Evolutionary conservation across 2,329 filamentous ascomycete genomes (phyloP).

Genomic region (Chaetomiaceae sp.): DNA sequence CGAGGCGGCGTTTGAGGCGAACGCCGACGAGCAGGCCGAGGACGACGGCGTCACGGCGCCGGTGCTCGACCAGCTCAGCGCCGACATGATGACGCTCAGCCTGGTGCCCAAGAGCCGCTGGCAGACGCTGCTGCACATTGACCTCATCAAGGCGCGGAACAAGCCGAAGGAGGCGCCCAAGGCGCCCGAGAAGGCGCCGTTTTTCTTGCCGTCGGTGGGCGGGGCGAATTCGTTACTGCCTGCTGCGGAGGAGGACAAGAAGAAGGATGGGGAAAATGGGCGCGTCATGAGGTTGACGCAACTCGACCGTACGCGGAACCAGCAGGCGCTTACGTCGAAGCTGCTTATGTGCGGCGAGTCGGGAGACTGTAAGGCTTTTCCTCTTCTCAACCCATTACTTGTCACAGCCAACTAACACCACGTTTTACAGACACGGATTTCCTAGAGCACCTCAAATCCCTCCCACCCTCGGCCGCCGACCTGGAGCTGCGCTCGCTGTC

Average conservation of each 20-base stretch:
- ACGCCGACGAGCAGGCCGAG: slow-evolving; percentile 39
- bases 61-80: slow-evolving; percentile 70
- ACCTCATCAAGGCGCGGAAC: slow-evolving; percentile 88
- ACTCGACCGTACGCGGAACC: slow-evolving; percentile 54
- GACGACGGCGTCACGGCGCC: slow-evolving; percentile 53
- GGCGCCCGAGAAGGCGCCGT: slow-evolving; percentile 87
- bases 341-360: slow-evolving; percentile 50
- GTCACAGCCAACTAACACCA: slow-evolving; percentile 2
- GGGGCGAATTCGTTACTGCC: slow-evolving; percentile 22
- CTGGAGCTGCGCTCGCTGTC: slow-evolving; percentile 82
- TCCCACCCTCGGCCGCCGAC: slow-evolving; percentile 82
- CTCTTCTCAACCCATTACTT: neutral
- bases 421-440: slow-evolving; percentile 54
- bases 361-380: slow-evolving; percentile 54
- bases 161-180: slow-evolving; percentile 91
- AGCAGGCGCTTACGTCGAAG: slow-evolving; percentile 56
- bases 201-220: slow-evolving; percentile 76
- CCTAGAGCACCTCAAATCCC: slow-evolving; percentile 71
- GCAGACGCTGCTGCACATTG: slow-evolving; percentile 91
- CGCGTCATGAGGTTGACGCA: slow-evolving; percentile 62
- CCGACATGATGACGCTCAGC: slow-evolving; percentile 82
- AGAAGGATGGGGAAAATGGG: slow-evolving; percentile 2
- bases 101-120: slow-evolving; percentile 85
- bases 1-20: slow-evolving; percentile 67
- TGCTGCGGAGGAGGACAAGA: slow-evolving; percentile 39